Conservation (phyloP, 2,329 filamentous ascomycete species). For the Aspergillus glaucus region DNA sequence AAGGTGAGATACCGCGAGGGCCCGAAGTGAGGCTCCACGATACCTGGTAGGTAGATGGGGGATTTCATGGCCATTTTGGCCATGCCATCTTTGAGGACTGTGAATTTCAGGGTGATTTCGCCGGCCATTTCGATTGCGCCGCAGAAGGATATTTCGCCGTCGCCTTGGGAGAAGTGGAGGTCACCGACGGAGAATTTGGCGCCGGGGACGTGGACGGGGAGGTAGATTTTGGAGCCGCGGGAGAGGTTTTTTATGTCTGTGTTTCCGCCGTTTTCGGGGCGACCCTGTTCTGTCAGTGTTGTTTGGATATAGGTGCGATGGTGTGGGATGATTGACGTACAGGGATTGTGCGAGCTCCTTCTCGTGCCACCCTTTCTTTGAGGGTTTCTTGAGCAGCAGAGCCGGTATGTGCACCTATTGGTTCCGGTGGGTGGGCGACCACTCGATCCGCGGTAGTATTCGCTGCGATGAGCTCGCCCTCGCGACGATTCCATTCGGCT, state of each 20-base stretch:
- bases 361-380: conserved; percentile 61
- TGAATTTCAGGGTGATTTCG: conserved; percentile 83
- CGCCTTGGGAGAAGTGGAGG: conserved; percentile 79
- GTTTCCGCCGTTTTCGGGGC: conserved; percentile 83
- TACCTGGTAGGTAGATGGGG: conserved; percentile 79
- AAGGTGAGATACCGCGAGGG: conserved; percentile 77
- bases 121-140: conserved; percentile 93
- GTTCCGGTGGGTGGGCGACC: conserved; percentile 72
- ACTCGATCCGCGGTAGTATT: conserved; percentile 59
- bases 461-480: conserved; percentile 69
- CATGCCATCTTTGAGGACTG: conserved; percentile 76
- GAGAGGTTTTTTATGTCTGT: conserved; percentile 87
- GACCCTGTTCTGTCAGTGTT: conserved; percentile 37
- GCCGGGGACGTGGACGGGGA: conserved; percentile 78
- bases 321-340: conserved; percentile 25
- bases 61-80: conserved; percentile 68
- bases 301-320: not conserved
- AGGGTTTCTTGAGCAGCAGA: conserved; percentile 48
- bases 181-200: conserved; percentile 90
- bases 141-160: conserved; percentile 85
- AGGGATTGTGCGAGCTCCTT: conserved; percentile 81
- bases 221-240: conserved; percentile 72
- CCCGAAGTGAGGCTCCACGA: conserved; percentile 81
- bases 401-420: conserved; percentile 67
- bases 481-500: conserved; percentile 74